phyloP scores from a whole-genome alignment of 176 grass and related monocot species.

The Hyparrhenia diplandra region DNA sequence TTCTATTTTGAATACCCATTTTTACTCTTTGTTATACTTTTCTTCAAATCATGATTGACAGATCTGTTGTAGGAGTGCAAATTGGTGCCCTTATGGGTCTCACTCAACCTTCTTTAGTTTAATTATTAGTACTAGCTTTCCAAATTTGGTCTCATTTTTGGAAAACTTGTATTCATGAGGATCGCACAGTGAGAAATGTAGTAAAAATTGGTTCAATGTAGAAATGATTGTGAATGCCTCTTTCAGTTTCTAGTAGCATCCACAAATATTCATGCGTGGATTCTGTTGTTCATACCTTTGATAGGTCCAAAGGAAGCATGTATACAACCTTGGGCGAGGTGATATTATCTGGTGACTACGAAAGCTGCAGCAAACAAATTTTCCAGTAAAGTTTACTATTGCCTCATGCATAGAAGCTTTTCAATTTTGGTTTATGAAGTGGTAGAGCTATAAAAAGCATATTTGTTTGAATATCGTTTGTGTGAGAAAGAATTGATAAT shows the following conservation, averaged over 20 bases:
- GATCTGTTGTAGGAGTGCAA: not conserved
- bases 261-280: conserved; percentile 6
- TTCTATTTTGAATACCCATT: not conserved
- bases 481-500: not conserved
- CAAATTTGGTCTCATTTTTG: not conserved
- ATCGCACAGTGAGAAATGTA: not conserved
- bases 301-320: conserved; percentile 96
- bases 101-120: not conserved
- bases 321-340: conserved; percentile 94
- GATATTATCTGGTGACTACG: conserved; percentile 86
- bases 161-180: not conserved
- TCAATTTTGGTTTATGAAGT: conserved; percentile 9
- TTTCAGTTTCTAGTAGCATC: not conserved
- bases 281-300: conserved; percentile 18
- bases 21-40: not conserved
- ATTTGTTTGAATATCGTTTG: not conserved
- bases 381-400: conserved; percentile 76
- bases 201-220: not conserved
- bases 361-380: conserved; percentile 71
- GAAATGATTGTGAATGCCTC: not conserved
- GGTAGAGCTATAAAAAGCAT: not conserved
- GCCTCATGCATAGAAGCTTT: not conserved
- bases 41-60: not conserved
- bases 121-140: not conserved
- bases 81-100: not conserved